phyloP scores from a whole-genome alignment of 352 stramenopile genomes.

The Globisporangium spiculum region DNA sequence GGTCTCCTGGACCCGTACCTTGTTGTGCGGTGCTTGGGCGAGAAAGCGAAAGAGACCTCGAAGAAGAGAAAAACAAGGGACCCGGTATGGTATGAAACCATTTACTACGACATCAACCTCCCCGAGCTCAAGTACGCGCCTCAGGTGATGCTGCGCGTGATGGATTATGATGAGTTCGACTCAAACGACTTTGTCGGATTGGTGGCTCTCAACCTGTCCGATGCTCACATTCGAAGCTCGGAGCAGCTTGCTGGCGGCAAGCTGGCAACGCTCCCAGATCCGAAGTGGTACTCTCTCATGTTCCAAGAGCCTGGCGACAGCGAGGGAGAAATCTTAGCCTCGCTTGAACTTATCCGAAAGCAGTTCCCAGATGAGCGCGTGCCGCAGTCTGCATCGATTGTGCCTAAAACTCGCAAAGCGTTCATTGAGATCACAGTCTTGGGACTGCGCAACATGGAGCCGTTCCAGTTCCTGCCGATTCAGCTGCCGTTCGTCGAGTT shows the following conservation, averaged over 20 bases:
- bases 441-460: conserved; percentile 82
- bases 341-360: conserved; percentile 71
- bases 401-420: conserved; percentile 63
- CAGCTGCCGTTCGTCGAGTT: conserved; percentile 88
- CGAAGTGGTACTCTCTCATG: conserved; percentile 74
- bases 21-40: conserved; percentile 74
- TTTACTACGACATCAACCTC: conserved; percentile 86
- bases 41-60: conserved; percentile 70
- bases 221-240: conserved; percentile 67
- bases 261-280: conserved; percentile 44
- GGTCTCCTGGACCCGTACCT: conserved; percentile 84
- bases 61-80: conserved; percentile 80
- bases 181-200: conserved; percentile 68
- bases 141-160: conserved; percentile 76
- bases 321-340: conserved; percentile 81
- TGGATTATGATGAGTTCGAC: conserved; percentile 81
- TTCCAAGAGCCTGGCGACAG: conserved; percentile 74
- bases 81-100: conserved; percentile 85
- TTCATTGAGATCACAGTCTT: conserved; percentile 85
- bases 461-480: conserved; percentile 88
- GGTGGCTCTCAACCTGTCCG: conserved; percentile 57
- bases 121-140: conserved; percentile 72
- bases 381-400: conserved; percentile 46
- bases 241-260: conserved; percentile 51
- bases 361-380: conserved; percentile 65